Evolutionary conservation across 257 asterid species (phyloP).

Genomic region (Salvia miltiorrhiza): DNA sequence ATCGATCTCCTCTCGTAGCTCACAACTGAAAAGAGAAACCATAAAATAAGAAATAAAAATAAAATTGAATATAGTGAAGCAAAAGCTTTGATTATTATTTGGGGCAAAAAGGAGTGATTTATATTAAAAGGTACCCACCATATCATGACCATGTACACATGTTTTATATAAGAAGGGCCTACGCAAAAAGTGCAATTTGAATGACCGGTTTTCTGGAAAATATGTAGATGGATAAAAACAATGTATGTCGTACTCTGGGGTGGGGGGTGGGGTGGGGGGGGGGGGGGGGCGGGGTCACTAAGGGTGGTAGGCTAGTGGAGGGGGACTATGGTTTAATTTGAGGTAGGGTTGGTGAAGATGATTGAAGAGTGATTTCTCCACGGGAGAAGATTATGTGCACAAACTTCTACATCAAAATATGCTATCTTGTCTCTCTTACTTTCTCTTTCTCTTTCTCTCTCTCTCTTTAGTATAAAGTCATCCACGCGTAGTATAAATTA

Average conservation of each 20-base stretch:
- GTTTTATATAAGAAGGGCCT: neutral
- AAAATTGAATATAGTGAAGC: neutral
- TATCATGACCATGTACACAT: constrained; percentile 1
- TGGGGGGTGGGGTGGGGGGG: too few species aligned
- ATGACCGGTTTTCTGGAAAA: constrained; percentile 1
- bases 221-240: neutral
- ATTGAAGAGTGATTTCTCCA: constrained; percentile 28
- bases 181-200: constrained; percentile 9
- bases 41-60: neutral
- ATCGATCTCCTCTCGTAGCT: neutral
- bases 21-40: neutral
- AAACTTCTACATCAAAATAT: constrained; percentile 25
- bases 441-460: constrained; percentile 15
- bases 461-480: constrained; percentile 1
- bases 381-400: constrained; percentile 9
- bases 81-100: neutral
- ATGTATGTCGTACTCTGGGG: constrained; percentile 3
- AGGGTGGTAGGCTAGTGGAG: constrained; percentile 27
- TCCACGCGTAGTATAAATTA: constrained; percentile 6
- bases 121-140: constrained; percentile 14
- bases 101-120: constrained; percentile 9
- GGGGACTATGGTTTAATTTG: constrained; percentile 21
- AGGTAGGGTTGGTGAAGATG: constrained; percentile 26
- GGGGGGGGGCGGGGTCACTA: too few species aligned
- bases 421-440: constrained; percentile 26